Evolutionary conservation across 495 filamentous ascomycete species (phyloP), one percentile per base, ranked within the genome.

Genomic region (Rhypophila decipiens): DNA sequence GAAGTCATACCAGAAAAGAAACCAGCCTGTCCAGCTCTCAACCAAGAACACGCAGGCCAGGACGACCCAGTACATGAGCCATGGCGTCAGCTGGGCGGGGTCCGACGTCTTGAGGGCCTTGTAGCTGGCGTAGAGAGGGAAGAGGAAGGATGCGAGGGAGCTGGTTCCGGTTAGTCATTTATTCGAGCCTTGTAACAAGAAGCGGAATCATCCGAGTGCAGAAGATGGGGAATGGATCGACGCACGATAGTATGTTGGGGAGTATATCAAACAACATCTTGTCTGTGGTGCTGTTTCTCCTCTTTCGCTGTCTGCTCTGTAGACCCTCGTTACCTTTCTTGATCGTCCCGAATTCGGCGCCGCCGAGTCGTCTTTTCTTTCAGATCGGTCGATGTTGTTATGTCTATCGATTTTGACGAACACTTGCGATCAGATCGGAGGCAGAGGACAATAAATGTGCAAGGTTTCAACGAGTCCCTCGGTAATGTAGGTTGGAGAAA

Each of bases 11-110:
- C 88, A 96, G 62, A 75, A 73, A 33, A 97, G 74, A 60, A 96
- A 79, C 68, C 88, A 95, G 44, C 81, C 80, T 18, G 80, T 82
- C 85, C 87, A 95, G 27, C 84, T 87, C 67, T 97, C 93, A 70
- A 86, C 77, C 55, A 93, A 77, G 51, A 87, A 69, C 44, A 86
- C 79, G 70, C 85, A 83, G 34, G 87, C 84, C 39, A 96, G 75
- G 23, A 95, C 88, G 38, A 95, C 88, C 88, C 90, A 99, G 77
- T 97, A 99, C 85, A 96, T 97, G 43, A 99, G 78, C 93, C 93
- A 99, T 90, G 93, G 93, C 52, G 88, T 87, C 22, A 97, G 77
- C 60, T 91, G 86, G 24, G 87, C 82, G 13, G 91, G 91, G 66
- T 96, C 87, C 36, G 85, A 85, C 18, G 89, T 88, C 65, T 90